Base-by-base conservation (phyloP, 2,329 filamentous ascomycete species). In the Cladophialophora carrionii region DNA sequence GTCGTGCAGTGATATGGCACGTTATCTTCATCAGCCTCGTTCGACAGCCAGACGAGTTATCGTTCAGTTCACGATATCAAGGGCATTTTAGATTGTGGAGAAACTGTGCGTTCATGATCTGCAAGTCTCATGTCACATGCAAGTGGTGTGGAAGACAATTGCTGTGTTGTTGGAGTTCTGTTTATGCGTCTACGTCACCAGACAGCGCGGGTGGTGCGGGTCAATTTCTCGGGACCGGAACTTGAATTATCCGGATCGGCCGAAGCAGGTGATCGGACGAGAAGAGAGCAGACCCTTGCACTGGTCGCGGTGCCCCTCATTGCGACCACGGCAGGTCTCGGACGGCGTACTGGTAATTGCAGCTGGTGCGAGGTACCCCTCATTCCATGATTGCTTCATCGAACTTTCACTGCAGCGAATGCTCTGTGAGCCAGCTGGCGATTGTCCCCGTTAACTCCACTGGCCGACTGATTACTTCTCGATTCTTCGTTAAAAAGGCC, bases 391-490 rank as follows among this genome's bases (percentile, higher is more conserved):
- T 43, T 43, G 37, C 37, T 43, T 43, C 37, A 51, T 51, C 24
- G 22, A 48, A 22, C 24, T 24, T 26, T 2, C 22, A 20, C n/a
- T 2, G 46, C 48, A 51, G 3, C 5, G 22, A 51, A 20, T 51
- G 48, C 22, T 51, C 22, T 8, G 26, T 26, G 37, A 29, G 26
- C 26, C 26, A 29, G n/a, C n/a, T 49, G 46, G 12, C 3, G 46
- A 31, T 20, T 32, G 31, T 52, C n/a, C 26, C 14, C 43, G 10
- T 64, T 54, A 57, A 57, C 60, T 62, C 66, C 53, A 51, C 37
- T 51, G n/a, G 24, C 49, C 20, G 29, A 8, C 32, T 64, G 63
- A 66, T 66, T 64, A 64, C 63, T 34, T 65, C 49, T 55, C 32
- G 37, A 43, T 58, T 46, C 43, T 26, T 22, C 26, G 43, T 20